Base-by-base conservation (phyloP, 768 basidiomycete species). In the Leucocoprinus sp. region DNA sequence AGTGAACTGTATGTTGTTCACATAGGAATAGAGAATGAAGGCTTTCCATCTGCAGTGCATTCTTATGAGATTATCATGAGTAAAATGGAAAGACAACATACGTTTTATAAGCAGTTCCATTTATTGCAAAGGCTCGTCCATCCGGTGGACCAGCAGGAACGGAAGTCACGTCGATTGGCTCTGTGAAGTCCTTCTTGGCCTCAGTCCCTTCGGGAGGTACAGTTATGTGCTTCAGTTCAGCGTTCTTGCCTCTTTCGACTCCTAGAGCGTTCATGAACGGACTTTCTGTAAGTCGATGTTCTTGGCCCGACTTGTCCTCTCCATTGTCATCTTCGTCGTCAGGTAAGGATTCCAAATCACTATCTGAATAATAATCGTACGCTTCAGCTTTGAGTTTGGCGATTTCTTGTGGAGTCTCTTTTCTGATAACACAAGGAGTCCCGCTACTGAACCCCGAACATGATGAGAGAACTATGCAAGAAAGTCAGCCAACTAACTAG, bases 281-380 rank as follows among this genome's bases (percentile, higher is more conserved):
- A 14, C 11, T n/a, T 11, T 31, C n/a, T 31, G 31, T 31, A 14
- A 14, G 4, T 31, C n/a, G 4, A 12, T 11, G 4, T 5, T 31
- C 12, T 12, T 5, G 27, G 12, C 5, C 27, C 3, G 14, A 31
- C 14, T 26, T 17, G 18, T 31, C 14, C 31, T 31, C 31, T 31
- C 11, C 31, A 14, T 5, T 14, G 31, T 31, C 31, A 14, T 31
- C 31, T 8, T 12, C 31, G 11, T 31, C 31, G n/a, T n/a, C 31
- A n/a, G 14, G 31, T 31, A 31, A 12, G 4, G 31, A 31, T n/a
- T 31, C 31, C 31, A 51, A 37, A 19, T 51, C 50, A 35, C 50
- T 48, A 24, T 51, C 46, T n/a, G 46, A 42, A 21, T 42, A 36
- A 34, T 43, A 51, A 22, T 51, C 50, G 29, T 48, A 48, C 4